Evolutionary conservation across 306 rosid species (phyloP).

Genomic region (Boehmeria nivea): DNA sequence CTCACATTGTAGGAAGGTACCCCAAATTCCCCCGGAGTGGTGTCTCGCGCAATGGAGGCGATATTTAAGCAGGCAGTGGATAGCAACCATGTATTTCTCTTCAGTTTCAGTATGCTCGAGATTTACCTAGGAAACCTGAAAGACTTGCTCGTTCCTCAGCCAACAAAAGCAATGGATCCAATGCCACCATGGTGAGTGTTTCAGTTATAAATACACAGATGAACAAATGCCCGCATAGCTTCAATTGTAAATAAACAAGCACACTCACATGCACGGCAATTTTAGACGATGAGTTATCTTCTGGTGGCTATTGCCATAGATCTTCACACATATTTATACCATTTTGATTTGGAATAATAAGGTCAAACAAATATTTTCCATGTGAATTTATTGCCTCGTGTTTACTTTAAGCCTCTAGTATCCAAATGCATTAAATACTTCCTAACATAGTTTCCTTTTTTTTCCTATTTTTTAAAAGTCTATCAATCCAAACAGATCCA

Average conservation of each 20-base stretch:
- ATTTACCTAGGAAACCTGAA: conserved; percentile 39
- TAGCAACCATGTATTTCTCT: conserved; percentile 23
- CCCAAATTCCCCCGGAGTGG: conserved; percentile 30
- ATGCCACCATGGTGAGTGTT: conserved; percentile 26
- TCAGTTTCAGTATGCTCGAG: conserved; percentile 45
- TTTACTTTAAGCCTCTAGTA: background rate
- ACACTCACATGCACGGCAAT: too few species aligned
- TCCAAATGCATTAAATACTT: conserved; percentile 1
- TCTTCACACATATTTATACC: too few species aligned
- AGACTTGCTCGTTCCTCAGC: conserved; percentile 35
- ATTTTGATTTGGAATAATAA: too few species aligned
- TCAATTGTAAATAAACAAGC: too few species aligned
- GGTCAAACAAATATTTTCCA: background rate
- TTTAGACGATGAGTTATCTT: too few species aligned
- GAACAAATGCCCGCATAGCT: too few species aligned
- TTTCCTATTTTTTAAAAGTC: conserved; percentile 19
- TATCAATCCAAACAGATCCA: conserved; percentile 29
- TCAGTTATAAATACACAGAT: background rate
- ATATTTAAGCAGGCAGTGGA: conserved; percentile 32
- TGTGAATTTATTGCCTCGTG: background rate
- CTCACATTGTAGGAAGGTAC: conserved; percentile 30
- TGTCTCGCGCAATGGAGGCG: conserved; percentile 33
- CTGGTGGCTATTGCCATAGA: too few species aligned
- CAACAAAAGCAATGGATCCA: conserved; percentile 27
- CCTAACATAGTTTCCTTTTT: conserved; percentile 1